Base-by-base conservation (phyloP, 164 flowering plant genomes). In the Sedum album region DNA sequence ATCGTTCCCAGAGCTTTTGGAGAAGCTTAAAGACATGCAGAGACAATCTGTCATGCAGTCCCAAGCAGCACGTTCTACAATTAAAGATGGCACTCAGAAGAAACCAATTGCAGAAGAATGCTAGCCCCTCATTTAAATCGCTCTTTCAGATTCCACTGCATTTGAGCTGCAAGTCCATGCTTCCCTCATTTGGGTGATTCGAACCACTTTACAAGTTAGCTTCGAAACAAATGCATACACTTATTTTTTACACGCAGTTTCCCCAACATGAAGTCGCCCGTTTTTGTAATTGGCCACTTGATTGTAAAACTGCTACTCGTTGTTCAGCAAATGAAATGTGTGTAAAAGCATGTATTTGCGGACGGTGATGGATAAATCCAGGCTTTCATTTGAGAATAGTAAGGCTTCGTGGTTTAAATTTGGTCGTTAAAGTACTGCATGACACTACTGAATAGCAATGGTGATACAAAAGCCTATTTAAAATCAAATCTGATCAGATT, bases 1-100 rank as follows among this genome's bases (percentile, higher is more conserved):
- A 28, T 62, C 88, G 10, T 88, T 93, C 82, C 96, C 85, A 68
- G 98, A 87, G 76, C 77, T 93, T 61, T 73, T 93, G 72, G 89
- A 86, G 44, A 86, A 68, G 75, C 82, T 93, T 1, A 86, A 80
- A 76, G 92, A 86, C 53, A 61, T 90, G 69, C 96, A 86, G 71
- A 84, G 83, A 72, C 86, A 86, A 66, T 79, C 67, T 71, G 68
- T 76, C 14, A 28, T 84, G 65, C 90, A 93, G 63, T 75, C 76
- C 63, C 91, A 64, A 26, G 66, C 66, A 23, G 44, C 46, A 6
- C 66, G 66, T 5, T 64, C 46, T 35, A 31, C 46, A 35, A 39
- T 14, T 64, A 46, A 46, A 8, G 46, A 64, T 36, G 44, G 44
- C 66, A n/a, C 41, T 6, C 66, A 64, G 26, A 64, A 64, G 17